These are phyloP conservation scores for Cinnamomum micranthum DNA, from an alignment of 164 flowering plant genomes.

Conservation along the genomic window DNA sequence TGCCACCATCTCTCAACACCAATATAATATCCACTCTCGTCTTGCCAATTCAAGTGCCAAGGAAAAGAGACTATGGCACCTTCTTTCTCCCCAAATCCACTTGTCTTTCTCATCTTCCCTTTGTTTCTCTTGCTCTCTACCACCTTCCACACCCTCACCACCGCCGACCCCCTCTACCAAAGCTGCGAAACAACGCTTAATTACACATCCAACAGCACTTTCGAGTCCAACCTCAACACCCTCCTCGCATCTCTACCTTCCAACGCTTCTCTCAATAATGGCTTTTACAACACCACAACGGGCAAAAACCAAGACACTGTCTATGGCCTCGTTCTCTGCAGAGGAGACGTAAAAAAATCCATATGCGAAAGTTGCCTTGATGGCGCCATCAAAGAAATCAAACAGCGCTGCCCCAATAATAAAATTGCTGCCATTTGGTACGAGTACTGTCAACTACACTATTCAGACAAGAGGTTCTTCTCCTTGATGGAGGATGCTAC, in stretches of 20 bases:
- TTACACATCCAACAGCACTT: slow-evolving; percentile 11
- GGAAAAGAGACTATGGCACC: too few species aligned
- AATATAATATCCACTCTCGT: too few species aligned
- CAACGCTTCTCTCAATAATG: slow-evolving; percentile 1
- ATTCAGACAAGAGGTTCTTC: slow-evolving; percentile 13
- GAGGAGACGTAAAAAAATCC: slow-evolving; percentile 19
- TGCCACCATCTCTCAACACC: too few species aligned
- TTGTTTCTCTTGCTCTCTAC: neutral
- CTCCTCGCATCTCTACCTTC: slow-evolving; percentile 14
- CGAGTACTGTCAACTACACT: slow-evolving; percentile 23
- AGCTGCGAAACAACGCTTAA: neutral
- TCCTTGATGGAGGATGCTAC: neutral
- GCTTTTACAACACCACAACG: slow-evolving; percentile 12
- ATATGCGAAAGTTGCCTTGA: slow-evolving; percentile 19
- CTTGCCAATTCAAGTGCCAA: too few species aligned
- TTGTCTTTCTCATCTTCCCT: neutral
- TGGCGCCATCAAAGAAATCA: neutral
- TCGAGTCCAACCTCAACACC: slow-evolving; percentile 17
- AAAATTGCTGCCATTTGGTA: slow-evolving; percentile 19
- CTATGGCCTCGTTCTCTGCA: slow-evolving; percentile 19
- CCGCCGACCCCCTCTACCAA: neutral
- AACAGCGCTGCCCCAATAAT: slow-evolving; percentile 18
- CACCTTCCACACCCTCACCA: neutral
- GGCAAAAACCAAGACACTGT: slow-evolving; percentile 9
- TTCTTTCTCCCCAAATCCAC: too few species aligned